Percentiles rank a stretch among this genome's conserved stretches.
These are phyloP conservation scores for Rosa lucieae DNA, from an alignment of 306 rosid species.

Conservation along the genomic window DNA sequence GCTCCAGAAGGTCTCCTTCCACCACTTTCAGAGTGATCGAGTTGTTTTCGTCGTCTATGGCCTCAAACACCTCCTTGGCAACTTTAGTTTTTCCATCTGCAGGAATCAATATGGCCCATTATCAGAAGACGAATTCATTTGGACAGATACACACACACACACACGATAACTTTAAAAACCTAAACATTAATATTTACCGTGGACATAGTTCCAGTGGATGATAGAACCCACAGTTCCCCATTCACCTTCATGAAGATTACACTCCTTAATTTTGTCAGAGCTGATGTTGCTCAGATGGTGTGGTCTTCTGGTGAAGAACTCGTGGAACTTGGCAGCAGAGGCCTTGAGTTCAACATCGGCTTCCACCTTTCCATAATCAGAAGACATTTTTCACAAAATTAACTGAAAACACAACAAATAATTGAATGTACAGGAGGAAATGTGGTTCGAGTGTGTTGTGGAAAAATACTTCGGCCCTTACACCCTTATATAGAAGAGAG, in stretches of 20 bases:
- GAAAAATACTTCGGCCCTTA: not conserved
- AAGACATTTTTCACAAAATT: slow-evolving; percentile 1
- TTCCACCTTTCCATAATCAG: slow-evolving; percentile 21
- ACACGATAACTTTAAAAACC: not conserved
- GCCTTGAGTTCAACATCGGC: slow-evolving; percentile 24
- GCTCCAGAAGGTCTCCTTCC: slow-evolving; percentile 32
- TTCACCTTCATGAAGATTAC: slow-evolving; percentile 22
- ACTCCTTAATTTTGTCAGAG: not conserved
- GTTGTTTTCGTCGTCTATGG: slow-evolving; percentile 34
- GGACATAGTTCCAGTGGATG: slow-evolving; percentile 22
- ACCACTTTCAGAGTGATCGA: slow-evolving; percentile 25
- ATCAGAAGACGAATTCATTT: not conserved
- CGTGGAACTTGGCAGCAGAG: slow-evolving; percentile 10
- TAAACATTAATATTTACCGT: slow-evolving; percentile 11
- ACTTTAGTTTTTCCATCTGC: slow-evolving; percentile 39
- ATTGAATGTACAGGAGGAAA: not conserved
- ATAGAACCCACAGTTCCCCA: slow-evolving; percentile 30
- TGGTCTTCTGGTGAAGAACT: slow-evolving; percentile 19
- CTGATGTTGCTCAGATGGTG: slow-evolving; percentile 17
- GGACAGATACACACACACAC: not conserved
- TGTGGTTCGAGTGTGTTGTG: not conserved
- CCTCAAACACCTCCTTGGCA: slow-evolving; percentile 35
- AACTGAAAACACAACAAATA: not conserved
- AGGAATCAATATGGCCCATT: not conserved
- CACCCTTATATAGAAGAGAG: not conserved